These are phyloP conservation scores for Solanum hybrid DNA, from an alignment of 305 asterid genomes.

Conservation along the genomic window DNA sequence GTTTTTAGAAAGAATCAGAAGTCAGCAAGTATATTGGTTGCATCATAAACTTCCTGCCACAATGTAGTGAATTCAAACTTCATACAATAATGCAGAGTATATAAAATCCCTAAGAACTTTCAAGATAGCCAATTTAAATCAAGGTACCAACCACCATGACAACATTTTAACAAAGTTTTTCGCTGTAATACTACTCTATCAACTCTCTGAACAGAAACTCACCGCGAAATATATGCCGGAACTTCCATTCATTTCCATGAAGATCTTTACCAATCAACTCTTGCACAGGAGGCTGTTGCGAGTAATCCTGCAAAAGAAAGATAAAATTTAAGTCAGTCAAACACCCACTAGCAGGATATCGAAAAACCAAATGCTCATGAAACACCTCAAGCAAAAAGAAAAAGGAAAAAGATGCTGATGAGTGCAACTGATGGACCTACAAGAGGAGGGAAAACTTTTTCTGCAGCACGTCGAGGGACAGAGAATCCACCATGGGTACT, in stretches of 20 bases:
- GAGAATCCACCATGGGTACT: slow-evolving; percentile 99
- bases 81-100: neutral
- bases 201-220: slow-evolving; percentile 14
- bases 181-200: neutral
- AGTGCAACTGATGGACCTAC: slow-evolving; percentile 31
- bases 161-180: neutral
- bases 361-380: neutral
- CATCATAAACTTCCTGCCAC: neutral
- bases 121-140: neutral
- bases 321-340: neutral
- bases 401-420: neutral
- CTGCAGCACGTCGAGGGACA: slow-evolving; percentile 98
- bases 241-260: slow-evolving; percentile 97
- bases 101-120: neutral
- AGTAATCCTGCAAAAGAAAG: slow-evolving; percentile 52
- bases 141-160: neutral
- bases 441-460: slow-evolving; percentile 96
- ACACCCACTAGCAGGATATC: neutral
- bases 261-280: slow-evolving; percentile 93
- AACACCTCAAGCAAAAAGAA: neutral
- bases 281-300: slow-evolving; percentile 86
- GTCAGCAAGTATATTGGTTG: neutral
- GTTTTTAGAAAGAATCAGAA: neutral
- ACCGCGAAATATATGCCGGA: slow-evolving; percentile 93
- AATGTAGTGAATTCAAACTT: neutral